Conservation (phyloP, 2,329 filamentous ascomycete genomes). For the Penicillium polonicum region DNA sequence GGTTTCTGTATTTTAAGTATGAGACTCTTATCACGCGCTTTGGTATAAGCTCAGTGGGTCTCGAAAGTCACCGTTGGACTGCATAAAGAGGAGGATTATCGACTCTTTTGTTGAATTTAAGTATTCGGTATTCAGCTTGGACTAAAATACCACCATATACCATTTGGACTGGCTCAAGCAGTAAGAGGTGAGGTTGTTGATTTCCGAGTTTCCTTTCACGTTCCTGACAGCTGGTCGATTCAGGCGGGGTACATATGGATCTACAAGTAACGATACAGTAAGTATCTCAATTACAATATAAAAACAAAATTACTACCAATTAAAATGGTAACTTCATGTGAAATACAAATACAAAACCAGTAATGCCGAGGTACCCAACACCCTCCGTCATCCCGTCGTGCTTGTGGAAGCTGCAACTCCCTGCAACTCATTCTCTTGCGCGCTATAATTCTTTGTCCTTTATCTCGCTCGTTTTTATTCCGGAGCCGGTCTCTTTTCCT, state of each 20-base stretch:
- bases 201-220: neutral
- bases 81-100: neutral
- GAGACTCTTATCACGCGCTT: neutral
- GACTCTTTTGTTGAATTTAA: neutral
- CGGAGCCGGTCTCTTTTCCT: conserved; percentile 22
- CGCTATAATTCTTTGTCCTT: conserved; percentile 3
- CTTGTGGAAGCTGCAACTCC: conserved; percentile 20
- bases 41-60: neutral
- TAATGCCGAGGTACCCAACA: conserved; percentile 8
- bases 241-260: conserved; percentile 16
- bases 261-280: neutral
- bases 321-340: accelerated
- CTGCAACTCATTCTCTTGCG: conserved; percentile 14
- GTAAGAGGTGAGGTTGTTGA: neutral
- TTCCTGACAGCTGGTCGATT: conserved; percentile 27
- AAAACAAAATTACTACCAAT: neutral
- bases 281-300: neutral
- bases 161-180: neutral
- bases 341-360: conserved; percentile 7
- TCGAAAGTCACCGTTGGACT: neutral
- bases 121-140: neutral
- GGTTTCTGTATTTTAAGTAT: neutral
- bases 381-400: conserved; percentile 19
- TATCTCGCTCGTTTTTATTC: conserved; percentile 7
- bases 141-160: neutral